Conservation (phyloP, 2,329 filamentous ascomycete genomes). For the Conoideocrella luteorostrata region DNA sequence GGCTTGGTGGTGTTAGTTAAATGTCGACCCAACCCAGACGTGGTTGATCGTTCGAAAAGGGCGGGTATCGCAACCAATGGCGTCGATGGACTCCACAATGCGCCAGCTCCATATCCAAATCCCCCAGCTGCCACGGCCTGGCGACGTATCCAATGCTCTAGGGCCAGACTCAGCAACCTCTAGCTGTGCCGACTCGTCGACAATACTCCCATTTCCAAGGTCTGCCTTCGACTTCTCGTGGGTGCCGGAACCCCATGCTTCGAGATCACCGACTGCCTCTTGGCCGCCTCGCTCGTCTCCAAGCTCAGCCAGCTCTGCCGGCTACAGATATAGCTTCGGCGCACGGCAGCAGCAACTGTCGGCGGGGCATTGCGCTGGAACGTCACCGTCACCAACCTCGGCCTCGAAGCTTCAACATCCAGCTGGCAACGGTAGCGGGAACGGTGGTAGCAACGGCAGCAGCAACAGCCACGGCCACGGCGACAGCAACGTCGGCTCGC, state of each 20-base stretch:
- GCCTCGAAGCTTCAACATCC: too few relatives aligned
- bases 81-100: constrained; percentile 5
- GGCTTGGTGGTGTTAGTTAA: too few relatives aligned
- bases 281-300: background rate
- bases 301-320: constrained; percentile 1
- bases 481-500: background rate
- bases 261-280: constrained; percentile 1
- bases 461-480: too few relatives aligned
- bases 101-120: constrained; percentile 7
- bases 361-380: background rate
- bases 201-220: constrained; percentile 1
- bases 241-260: background rate
- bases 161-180: constrained; percentile 3
- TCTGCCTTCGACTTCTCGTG: constrained; percentile 9
- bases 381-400: too few relatives aligned
- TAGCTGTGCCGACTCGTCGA: background rate
- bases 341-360: background rate
- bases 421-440: too few relatives aligned
- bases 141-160: background rate
- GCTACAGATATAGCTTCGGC: constrained; percentile 5
- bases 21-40: background rate
- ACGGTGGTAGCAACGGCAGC: too few relatives aligned
- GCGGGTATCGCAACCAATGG: constrained; percentile 5
- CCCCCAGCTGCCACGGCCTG: constrained; percentile 2
- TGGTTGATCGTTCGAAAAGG: constrained; percentile 3